A percentile compares a stretch with the other conserved stretches of the same genome.
Evolutionary conservation across 768 basidiomycete species (phyloP).

Genomic region (Pleurotus platypus): DNA sequence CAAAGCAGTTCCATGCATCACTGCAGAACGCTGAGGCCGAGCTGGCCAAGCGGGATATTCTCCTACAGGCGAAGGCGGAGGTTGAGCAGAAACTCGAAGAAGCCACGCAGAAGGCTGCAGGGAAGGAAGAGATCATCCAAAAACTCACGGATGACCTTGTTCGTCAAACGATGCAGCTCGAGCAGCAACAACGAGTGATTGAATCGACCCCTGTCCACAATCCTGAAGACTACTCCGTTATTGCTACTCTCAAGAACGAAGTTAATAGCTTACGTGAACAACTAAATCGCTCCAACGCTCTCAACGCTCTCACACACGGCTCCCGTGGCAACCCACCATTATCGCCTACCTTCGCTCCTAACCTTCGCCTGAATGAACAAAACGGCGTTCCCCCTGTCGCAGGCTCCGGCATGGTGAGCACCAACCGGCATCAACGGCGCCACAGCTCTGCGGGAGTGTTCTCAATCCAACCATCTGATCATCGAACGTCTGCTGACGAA

Average conservation of each 20-base stretch:
- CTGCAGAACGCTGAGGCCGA: constrained; percentile 72
- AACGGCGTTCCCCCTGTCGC: constrained; percentile 39
- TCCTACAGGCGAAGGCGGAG: constrained; percentile 72
- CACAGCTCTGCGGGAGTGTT: constrained; percentile 86
- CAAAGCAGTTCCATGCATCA: constrained; percentile 68
- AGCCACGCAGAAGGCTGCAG: constrained; percentile 61
- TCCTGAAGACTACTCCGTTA: constrained; percentile 83
- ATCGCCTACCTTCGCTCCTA: constrained; percentile 85
- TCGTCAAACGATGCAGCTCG: constrained; percentile 71
- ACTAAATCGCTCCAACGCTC: constrained; percentile 91
- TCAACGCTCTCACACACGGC: constrained; percentile 80
- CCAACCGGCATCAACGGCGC: constrained; percentile 66
- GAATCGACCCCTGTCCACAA: constrained; percentile 63
- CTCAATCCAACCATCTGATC: constrained; percentile 52
- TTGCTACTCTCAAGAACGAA: constrained; percentile 87
- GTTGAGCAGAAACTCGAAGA: constrained; percentile 82
- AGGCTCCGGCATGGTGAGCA: not conserved
- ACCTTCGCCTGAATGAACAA: constrained; percentile 51
- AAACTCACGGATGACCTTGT: constrained; percentile 77
- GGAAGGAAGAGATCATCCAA: constrained; percentile 83
- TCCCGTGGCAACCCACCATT: constrained; percentile 66
- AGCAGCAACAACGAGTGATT: constrained; percentile 67
- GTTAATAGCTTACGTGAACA: constrained; percentile 92
- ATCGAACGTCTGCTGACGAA: constrained; percentile 76
- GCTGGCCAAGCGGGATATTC: constrained; percentile 64